Conservation (phyloP, 2,329 filamentous ascomycete genomes). For the Chaetomiaceae sp. region DNA sequence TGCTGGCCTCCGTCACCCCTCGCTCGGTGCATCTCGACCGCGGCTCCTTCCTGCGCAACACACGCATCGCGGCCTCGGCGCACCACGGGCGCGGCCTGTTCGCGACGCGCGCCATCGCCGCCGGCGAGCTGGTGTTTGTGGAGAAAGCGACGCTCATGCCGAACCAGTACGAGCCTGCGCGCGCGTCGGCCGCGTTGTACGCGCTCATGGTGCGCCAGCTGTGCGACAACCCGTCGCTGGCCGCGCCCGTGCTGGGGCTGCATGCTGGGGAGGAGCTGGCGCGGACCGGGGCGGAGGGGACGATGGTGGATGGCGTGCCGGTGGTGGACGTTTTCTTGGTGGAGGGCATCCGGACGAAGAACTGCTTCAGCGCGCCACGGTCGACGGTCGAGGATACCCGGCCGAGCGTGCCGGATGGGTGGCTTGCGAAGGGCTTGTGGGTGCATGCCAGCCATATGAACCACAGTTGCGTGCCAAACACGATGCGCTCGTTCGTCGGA, state of each 20-base stretch:
- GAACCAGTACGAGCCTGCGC: slow-evolving; percentile 36
- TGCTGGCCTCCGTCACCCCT: slow-evolving; percentile 21
- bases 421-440: slow-evolving; percentile 28
- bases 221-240: slow-evolving; percentile 34
- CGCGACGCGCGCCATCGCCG: slow-evolving; percentile 31
- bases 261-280: slow-evolving; percentile 29
- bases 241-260: slow-evolving; percentile 29
- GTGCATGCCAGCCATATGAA: slow-evolving; percentile 26
- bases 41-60: slow-evolving; percentile 32
- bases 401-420: slow-evolving; percentile 13
- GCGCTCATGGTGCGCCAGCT: slow-evolving; percentile 35
- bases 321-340: slow-evolving; percentile 35
- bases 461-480: slow-evolving; percentile 30
- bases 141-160: slow-evolving; percentile 38
- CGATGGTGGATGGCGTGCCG: slow-evolving; percentile 30
- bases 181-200: slow-evolving; percentile 39
- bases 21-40: slow-evolving; percentile 27
- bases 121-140: slow-evolving; percentile 37
- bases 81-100: slow-evolving; percentile 39
- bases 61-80: slow-evolving; percentile 28
- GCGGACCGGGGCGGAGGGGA: slow-evolving; percentile 28
- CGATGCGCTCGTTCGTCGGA: slow-evolving; percentile 28
- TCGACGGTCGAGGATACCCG: slow-evolving; percentile 28
- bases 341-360: slow-evolving; percentile 36
- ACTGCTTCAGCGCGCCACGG: slow-evolving; percentile 34